Evolutionary conservation across 139 green algal genomes (phyloP), one percentile per base, ranked within the genome.

Genomic region (Haematococcus lacustris): DNA sequence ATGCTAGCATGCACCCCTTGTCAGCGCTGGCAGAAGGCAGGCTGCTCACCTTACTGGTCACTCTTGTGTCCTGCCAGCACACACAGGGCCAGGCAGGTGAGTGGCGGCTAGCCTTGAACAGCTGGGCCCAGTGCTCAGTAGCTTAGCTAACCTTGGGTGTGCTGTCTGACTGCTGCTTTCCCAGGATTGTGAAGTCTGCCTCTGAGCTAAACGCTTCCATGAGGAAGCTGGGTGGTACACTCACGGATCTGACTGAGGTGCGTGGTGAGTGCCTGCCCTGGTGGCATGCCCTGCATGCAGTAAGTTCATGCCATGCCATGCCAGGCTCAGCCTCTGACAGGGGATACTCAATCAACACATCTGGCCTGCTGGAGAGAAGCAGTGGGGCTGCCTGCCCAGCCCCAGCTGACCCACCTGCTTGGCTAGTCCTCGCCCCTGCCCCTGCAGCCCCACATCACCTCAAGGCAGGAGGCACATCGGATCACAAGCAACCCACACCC

Each of bases 141-240:
- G n/a, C n/a, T n/a, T n/a, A n/a, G n/a, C n/a, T n/a, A n/a, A n/a
- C n/a, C n/a, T n/a, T n/a, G n/a, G n/a, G n/a, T n/a, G n/a, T n/a
- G n/a, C n/a, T n/a, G n/a, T 71, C 3, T 60, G 13, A 60, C 5
- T 4, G 23, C 67, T 72, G 41, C 34, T 3, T 68, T 3, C 25
- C 37, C 79, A 81, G 79, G n/a, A 70, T 76, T 2, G 75, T 81
- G 32, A 84, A 84, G 68, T 59, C 43, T 41, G 78, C 78, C 3
- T 63, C 75, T 26, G 70, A 81, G 7, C 73, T 81, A 38, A 81
- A 85, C 69, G n/a, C 35, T 9, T 81, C 77, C 68, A 67, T 81
- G 32, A 67, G 75, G 1, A 81, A 75, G 34, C 51, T 73, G 0
- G 79, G 75, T n/a, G 68, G 53, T 2, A 53, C 68, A 33, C 41